Base-by-base conservation (phyloP, 108 stramenopile species). In the Skeletonema grethae region DNA sequence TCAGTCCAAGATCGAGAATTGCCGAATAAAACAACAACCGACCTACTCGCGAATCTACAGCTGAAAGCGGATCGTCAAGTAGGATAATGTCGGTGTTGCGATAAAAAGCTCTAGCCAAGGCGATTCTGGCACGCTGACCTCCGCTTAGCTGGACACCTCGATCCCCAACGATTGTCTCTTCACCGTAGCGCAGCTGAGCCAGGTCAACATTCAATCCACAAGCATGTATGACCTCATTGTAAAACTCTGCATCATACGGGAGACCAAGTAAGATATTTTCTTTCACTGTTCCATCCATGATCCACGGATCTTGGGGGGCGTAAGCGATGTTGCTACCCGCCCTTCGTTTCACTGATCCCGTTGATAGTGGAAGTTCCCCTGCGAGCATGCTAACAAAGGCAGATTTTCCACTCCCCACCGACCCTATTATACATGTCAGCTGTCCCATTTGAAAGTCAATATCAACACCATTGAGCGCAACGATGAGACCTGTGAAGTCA, bases 31-130 rank as follows among this genome's bases (percentile, higher is more conserved):
- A 98, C 8, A 98, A 84, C 1, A 83, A 77, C 13, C 84, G 61
- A 18, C 93, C 95, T 24, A 96, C 93, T 69, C 83, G 83, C 11
- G 93, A 86, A 62, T 99, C 98, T 12, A 97, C 94, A n/a, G 98
- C 98, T 7, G 95, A 94, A 32, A 99, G 72, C 0, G 96, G 94
- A 76, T 99, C 98, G 72, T 99, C 98, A 39, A 92, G 62, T 18
- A 97, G 65, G 30, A 95, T 67, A 20, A 97, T 67, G 48, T 93
- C 86, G 8, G 92, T 70, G 57, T 91, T 82, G 28, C 82, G 77
- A 30, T 85, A 85, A 48, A 93, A 90, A 15, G 94, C 96, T 39
- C 80, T 69, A 5, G 95, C 95, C 55, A 96, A 71, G 10, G 90
- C 91, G 38, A 96, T 91, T 18, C 95, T 79, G 8, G 96, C 95